Evolutionary conservation across 2,329 filamentous ascomycete genomes (phyloP), one percentile per base, ranked within the genome.

Genomic region (Emmonsiellopsis sp.): DNA sequence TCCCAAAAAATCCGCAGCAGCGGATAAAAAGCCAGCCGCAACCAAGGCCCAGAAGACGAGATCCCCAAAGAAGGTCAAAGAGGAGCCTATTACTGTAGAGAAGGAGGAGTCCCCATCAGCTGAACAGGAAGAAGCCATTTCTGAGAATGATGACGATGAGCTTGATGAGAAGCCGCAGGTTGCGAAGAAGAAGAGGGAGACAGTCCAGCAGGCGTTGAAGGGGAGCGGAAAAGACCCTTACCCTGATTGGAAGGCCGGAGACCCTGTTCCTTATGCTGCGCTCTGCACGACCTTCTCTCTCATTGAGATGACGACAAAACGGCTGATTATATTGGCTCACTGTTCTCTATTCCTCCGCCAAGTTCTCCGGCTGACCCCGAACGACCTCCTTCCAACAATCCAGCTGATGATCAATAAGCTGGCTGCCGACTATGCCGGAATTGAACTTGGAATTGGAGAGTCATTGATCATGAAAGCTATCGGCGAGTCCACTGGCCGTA

Each of bases 381-480:
- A 84, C 13, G 93, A 98, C 66, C 78, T 98, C 16, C 79, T 96
- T 1, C 84, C 91, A 0, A 95, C 89, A 0, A 85, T 97, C 26
- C 78, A 95, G 58, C 81, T 98, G 32, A 97, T 98, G 93, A 88
- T 95, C 70, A 96, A 96, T 73, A 97, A 97, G 69, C 82, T 98
- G 30, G 93, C 93, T 2, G 92, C 93, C 2, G 93, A 98, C 65
- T 98, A 96, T 68, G 86, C 91, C 43, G 93, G 93, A 16, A 91
- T 98, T 58, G 93, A 98, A 71, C 79, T 98, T 32, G 93, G 93
- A n/a, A 98, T 98, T 62, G 93, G 93, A 54, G 93, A 98, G 72
- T 97, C 92, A 0, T 73, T 98, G 31, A 96, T 98, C 63, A 97
- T 97, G 91, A 98, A 97, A 70, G 89, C 93, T 5, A 95, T 98